Percentiles rank a stretch among this genome's conserved stretches.
Conservation (phyloP, 2,329 filamentous ascomycete species). For the Clonostachys rosea region DNA sequence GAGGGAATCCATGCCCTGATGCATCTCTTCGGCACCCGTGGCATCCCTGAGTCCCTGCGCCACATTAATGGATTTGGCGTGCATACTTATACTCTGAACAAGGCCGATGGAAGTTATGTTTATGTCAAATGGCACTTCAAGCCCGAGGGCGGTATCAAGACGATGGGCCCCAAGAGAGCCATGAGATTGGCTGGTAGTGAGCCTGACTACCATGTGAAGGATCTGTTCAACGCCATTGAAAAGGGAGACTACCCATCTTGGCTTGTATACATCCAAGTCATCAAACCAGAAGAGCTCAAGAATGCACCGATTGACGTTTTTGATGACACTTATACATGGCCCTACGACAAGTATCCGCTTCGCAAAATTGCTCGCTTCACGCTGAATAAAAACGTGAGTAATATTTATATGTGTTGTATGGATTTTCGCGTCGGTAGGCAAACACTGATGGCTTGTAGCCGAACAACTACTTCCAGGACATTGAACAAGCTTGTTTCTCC, state of each 20-base stretch:
- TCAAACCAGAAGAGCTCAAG: constrained; percentile 64
- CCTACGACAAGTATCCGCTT: constrained; percentile 70
- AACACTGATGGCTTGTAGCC: constrained; percentile 20
- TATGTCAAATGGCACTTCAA: constrained; percentile 80
- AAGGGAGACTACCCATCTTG: constrained; percentile 68
- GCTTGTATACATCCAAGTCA: constrained; percentile 78
- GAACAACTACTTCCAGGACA: constrained; percentile 79
- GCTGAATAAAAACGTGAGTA: constrained; percentile 60
- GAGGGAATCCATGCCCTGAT: constrained; percentile 61
- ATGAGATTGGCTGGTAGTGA: constrained; percentile 71
- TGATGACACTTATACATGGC: constrained; percentile 84
- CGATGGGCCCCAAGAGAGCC: constrained; percentile 75
- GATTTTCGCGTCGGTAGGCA: no score
- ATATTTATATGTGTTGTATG: no score
- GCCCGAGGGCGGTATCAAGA: constrained; percentile 70
- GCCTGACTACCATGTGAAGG: constrained; percentile 78
- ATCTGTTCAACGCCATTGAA: constrained; percentile 69
- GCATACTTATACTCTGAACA: constrained; percentile 70
- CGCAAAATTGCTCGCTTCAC: constrained; percentile 76
- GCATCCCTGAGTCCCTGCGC: constrained; percentile 68
- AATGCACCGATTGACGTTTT: constrained; percentile 82
- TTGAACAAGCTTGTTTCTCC: constrained; percentile 79
- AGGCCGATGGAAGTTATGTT: constrained; percentile 61
- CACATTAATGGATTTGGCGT: constrained; percentile 89
- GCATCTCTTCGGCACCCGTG: constrained; percentile 62